Evolutionary conservation across 805 yeast species (phyloP), one percentile per base, ranked within the genome.

Genomic region (Hanseniaspora guilliermondii): DNA sequence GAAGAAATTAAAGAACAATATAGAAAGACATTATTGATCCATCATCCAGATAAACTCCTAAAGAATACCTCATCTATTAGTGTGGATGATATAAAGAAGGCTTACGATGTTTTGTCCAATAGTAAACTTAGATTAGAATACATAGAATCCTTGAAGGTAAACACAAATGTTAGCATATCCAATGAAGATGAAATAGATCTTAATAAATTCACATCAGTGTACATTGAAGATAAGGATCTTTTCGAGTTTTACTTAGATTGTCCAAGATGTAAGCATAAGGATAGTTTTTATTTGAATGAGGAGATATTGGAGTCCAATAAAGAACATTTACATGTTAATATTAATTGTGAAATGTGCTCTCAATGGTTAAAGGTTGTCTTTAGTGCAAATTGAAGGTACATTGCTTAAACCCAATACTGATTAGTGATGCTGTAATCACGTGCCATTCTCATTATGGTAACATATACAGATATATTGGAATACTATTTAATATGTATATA

Each of bases 291-390:
- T 16, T 64, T 91, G 1, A 71, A 70, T 1, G 96, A 87, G 58
- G 62, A 67, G 0, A 85, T 83, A 53, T 70, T 91, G 54, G 80
- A 69, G 16, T 21, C 24, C 1, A 48, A 44, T 17, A 49, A 72
- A 0, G 75, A 73, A 36, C 81, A 76, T 81, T 0, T 82, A 72
- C 84, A 83, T 58, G 74, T 89, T 1, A 73, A 86, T 22, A 79
- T 86, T 0, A 96, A 89, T 62, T 91, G 97, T 64, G 64, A 70
- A 12, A 80, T 85, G 33, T 91, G 97, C 65, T 85, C 95, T 64
- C 64, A 88, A 32, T 91, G 96, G 96, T 67, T 91, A 25, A 79
- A 79, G 49, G 88, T 91, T 1, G 75, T 73, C 62, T 78, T 73
- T 59, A 88, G 79, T 58, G 17, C 22, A 1, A 44, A 30, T 9